A percentile compares a stretch with the other conserved stretches of the same genome.
Conservation (phyloP, 176 grass and related monocot genomes). For the Juncus inflexus region DNA sequence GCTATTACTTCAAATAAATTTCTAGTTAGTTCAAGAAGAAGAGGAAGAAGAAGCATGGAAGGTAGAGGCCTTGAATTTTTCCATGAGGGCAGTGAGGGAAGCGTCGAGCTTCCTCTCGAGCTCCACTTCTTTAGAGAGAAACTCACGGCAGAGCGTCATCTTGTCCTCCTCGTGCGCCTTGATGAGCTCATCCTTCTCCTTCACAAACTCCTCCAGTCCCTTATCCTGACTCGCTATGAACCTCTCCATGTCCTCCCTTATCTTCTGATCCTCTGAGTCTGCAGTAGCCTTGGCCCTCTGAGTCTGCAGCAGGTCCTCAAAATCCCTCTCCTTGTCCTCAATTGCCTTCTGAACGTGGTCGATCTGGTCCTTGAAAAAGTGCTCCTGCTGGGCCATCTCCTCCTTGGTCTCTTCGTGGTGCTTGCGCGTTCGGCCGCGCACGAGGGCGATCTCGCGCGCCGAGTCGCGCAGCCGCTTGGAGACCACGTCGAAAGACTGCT, state of each 20-base stretch:
- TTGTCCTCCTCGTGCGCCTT: constrained; percentile 42
- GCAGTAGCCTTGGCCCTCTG: constrained; percentile 50
- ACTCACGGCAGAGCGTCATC: constrained; percentile 44
- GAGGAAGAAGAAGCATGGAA: constrained; percentile 34
- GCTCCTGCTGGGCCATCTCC: constrained; percentile 78
- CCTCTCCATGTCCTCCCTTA: constrained; percentile 41
- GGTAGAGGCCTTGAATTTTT: constrained; percentile 54
- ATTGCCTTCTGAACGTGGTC: constrained; percentile 46
- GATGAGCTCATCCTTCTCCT: constrained; percentile 47
- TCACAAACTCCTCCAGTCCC: constrained; percentile 51
- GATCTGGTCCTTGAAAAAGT: constrained; percentile 66
- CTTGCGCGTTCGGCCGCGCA: constrained; percentile 48
- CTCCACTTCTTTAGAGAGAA: constrained; percentile 57
- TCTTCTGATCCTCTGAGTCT: constrained; percentile 23
- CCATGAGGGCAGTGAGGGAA: constrained; percentile 48
- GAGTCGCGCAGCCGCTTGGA: constrained; percentile 51
- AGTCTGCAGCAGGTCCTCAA: constrained; percentile 54
- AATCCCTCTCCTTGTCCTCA: constrained; percentile 56
- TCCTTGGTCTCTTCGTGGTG: constrained; percentile 67
- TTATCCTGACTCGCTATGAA: constrained; percentile 64
- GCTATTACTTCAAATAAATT: too few species aligned
- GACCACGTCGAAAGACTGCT: constrained; percentile 43
- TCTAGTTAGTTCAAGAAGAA: neutral
- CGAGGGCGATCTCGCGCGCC: constrained; percentile 38
- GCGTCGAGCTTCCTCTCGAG: constrained; percentile 49